A percentile compares a stretch with the other conserved stretches of the same genome.
Evolutionary conservation across 2,329 filamentous ascomycete genomes (phyloP).

Genomic region (Diaporthe sp.): DNA sequence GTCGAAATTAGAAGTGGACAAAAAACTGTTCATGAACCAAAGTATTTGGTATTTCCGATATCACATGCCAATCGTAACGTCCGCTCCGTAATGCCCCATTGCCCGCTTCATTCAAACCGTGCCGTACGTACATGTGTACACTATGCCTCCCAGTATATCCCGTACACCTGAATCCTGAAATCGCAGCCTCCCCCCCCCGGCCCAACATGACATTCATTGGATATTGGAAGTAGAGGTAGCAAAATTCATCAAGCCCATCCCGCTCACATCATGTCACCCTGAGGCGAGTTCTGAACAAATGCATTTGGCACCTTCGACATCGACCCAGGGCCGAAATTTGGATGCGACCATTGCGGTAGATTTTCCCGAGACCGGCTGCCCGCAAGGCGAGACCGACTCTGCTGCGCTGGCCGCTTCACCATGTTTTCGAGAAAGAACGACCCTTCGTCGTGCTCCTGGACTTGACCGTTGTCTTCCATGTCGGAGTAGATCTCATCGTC

Average conservation of each 20-base stretch:
- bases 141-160: constrained; percentile 11
- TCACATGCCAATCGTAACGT: constrained; percentile 33
- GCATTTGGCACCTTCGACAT: constrained; percentile 58
- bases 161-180: constrained; percentile 8
- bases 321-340: constrained; percentile 52
- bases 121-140: constrained; percentile 28
- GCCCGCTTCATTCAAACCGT: constrained; percentile 5
- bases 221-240: background rate
- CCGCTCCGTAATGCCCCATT: constrained; percentile 2
- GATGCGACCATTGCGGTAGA: constrained; percentile 34
- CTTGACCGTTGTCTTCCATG: constrained; percentile 69
- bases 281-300: constrained; percentile 49
- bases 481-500: constrained; percentile 90
- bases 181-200: background rate
- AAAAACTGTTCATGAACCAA: constrained; percentile 45
- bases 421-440: constrained; percentile 73
- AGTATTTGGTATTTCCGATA: constrained; percentile 40
- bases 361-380: constrained; percentile 62
- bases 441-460: constrained; percentile 56
- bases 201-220: background rate
- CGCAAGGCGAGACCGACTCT: constrained; percentile 73
- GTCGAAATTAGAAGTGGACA: constrained; percentile 48
- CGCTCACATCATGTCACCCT: constrained; percentile 54
- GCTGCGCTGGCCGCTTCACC: constrained; percentile 70
- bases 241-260: background rate